Percentiles rank a stretch among this genome's conserved stretches.
phyloP scores from a whole-genome alignment of 2,329 filamentous ascomycete genomes.

The Sarocladiaceae sp. region DNA sequence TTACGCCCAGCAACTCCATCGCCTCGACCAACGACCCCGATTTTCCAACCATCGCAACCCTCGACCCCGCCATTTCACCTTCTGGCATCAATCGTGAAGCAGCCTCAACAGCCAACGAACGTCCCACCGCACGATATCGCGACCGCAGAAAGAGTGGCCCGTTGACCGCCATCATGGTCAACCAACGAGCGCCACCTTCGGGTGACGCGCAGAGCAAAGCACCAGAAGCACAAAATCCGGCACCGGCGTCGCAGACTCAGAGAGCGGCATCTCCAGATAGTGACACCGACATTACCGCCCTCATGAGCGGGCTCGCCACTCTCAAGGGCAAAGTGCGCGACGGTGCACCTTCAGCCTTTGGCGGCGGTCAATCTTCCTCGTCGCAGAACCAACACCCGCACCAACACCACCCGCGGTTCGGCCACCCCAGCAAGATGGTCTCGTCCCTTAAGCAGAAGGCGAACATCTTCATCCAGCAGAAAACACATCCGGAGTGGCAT shows the following conservation, averaged over 20 bases:
- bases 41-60: slow-evolving; percentile 9
- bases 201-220: slow-evolving; percentile 23
- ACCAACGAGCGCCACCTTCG: slow-evolving; percentile 40
- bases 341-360: too few relatives aligned
- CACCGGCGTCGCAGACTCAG: slow-evolving; percentile 9
- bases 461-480: slow-evolving; percentile 48
- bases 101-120: too few relatives aligned
- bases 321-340: slow-evolving; percentile 19
- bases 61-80: slow-evolving; percentile 2
- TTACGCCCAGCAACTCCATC: slow-evolving; percentile 13
- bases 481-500: slow-evolving; percentile 52
- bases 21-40: slow-evolving; percentile 10
- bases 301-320: slow-evolving; percentile 23
- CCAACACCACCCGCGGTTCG: slow-evolving; percentile 23
- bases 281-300: slow-evolving; percentile 23
- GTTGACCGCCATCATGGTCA: slow-evolving; percentile 33
- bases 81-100: slow-evolving; percentile 10
- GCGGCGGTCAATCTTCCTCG: slow-evolving; percentile 2
- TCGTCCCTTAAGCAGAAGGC: slow-evolving; percentile 50
- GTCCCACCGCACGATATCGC: too few relatives aligned
- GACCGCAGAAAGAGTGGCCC: too few relatives aligned
- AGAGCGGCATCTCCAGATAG: slow-evolving; percentile 23
- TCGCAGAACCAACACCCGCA: slow-evolving; percentile 8
- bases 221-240: too few relatives aligned
- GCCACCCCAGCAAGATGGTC: slow-evolving; percentile 36